These are phyloP conservation scores for Neurospora sp. DNA, from an alignment of 495 filamentous ascomycete genomes.

Conservation along the genomic window DNA sequence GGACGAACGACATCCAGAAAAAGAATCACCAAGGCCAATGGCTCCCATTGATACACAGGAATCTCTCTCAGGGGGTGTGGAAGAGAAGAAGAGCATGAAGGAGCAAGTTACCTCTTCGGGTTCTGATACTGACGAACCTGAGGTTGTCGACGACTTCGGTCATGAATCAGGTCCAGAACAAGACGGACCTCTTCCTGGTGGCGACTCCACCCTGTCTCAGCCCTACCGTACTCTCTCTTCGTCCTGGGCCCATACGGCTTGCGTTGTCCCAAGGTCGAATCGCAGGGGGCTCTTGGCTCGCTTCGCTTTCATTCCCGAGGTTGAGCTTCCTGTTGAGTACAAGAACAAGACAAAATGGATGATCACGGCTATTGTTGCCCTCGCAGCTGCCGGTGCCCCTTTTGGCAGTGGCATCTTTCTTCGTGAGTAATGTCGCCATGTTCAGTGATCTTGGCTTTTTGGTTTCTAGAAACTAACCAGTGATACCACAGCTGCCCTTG, in stretches of 20 bases:
- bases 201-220: constrained; percentile 3
- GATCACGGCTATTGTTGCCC: constrained; percentile 69
- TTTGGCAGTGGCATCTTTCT: constrained; percentile 81
- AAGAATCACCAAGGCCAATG: background rate
- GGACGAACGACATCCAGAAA: background rate
- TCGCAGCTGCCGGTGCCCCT: constrained; percentile 67
- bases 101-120: background rate
- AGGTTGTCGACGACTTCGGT: background rate
- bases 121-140: background rate
- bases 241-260: constrained; percentile 25
- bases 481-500: constrained; percentile 51
- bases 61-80: background rate
- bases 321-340: constrained; percentile 68
- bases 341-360: constrained; percentile 67
- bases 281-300: constrained; percentile 68
- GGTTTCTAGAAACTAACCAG: background rate
- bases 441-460: background rate
- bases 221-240: constrained; percentile 28
- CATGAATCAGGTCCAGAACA: background rate
- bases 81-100: background rate
- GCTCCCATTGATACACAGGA: background rate
- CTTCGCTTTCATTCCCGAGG: constrained; percentile 71
- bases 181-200: background rate
- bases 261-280: constrained; percentile 51
- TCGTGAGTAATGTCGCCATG: constrained; percentile 43